Evolutionary conservation across 352 stramenopile genomes (phyloP).

Genomic region (Phytophthora melonis): DNA sequence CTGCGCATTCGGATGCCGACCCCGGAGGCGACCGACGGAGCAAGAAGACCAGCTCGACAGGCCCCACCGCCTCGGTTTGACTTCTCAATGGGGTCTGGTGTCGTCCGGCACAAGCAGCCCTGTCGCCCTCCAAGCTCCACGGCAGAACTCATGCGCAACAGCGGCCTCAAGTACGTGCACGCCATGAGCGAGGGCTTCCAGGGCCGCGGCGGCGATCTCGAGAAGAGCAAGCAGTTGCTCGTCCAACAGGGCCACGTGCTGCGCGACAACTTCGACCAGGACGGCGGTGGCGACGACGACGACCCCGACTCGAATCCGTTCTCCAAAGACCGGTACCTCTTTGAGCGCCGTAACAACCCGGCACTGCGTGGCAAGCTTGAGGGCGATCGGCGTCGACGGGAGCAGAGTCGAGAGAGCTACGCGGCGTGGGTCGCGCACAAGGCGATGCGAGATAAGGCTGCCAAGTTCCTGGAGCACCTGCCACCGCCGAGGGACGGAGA

Average conservation of each 20-base stretch:
- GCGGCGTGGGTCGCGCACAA: slow-evolving; percentile 83
- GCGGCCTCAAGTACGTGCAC: slow-evolving; percentile 86
- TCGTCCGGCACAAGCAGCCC: slow-evolving; percentile 63
- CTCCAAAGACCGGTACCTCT: slow-evolving; percentile 76
- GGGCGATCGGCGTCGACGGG: slow-evolving; percentile 46
- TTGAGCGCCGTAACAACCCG: slow-evolving; percentile 75
- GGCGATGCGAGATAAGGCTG: slow-evolving; percentile 76
- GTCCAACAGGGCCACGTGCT: slow-evolving; percentile 82
- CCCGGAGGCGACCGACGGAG: slow-evolving; percentile 14
- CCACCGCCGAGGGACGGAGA: slow-evolving; percentile 50
- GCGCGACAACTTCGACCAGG: slow-evolving; percentile 76
- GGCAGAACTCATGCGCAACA: slow-evolving; percentile 78
- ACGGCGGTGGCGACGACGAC: slow-evolving; percentile 51
- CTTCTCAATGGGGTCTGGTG: slow-evolving; percentile 67
- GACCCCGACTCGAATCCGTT: slow-evolving; percentile 50
- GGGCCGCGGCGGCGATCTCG: slow-evolving; percentile 81
- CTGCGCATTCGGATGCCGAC: slow-evolving; percentile 74
- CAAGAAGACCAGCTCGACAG: slow-evolving; percentile 8
- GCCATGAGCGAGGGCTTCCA: slow-evolving; percentile 90
- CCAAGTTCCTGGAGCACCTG: slow-evolving; percentile 79
- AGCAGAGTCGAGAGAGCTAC: slow-evolving; percentile 82
- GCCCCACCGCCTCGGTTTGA: slow-evolving; percentile 64
- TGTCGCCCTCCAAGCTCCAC: slow-evolving; percentile 73
- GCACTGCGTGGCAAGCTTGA: slow-evolving; percentile 63
- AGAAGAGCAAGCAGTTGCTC: slow-evolving; percentile 80